Evolutionary conservation across 306 rosid species (phyloP), one percentile per base, ranked within the genome.

Genomic region (Inga laurina): DNA sequence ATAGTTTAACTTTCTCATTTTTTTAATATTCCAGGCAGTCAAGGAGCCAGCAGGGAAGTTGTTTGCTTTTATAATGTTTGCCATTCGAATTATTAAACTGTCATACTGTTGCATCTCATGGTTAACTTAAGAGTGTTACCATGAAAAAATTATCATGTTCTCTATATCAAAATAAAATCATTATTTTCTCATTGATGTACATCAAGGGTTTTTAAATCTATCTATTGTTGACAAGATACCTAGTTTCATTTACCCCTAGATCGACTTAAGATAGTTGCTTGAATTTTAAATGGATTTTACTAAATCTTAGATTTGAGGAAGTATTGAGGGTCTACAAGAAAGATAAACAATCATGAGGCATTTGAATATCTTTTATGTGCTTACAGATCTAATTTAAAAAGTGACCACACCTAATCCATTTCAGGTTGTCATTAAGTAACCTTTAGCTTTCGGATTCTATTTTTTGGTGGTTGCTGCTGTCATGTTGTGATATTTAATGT

Each of bases 331-430:
- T 70, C 82, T 65, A 39, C 81, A n/a, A 56, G 43, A 85, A 82
- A 79, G 70, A 72, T 87, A 73, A 73, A 72, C 74, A 21, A 48
- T 76, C 59, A 44, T 45, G 41, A 54, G 48, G 61, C 59, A 8
- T 67, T 79, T 57, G 69, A 82, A 72, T 24, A 14, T 32, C 37
- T n/a, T 72, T 35, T 54, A 65, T 37, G 75, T 59, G 75, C 80
- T 22, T 74, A 21, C 80, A 52, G 35, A 66, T 46, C 46, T 71
- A 43, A 73, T 72, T 79, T 32, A 37, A 51, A 61, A 73, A 71
- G 75, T 64, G 59, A 72, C 78, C 72, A 70, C 88, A 6, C 90
- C 89, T 57, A 93, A 92, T 87, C 98, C 99, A 81, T 95, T 95
- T 88, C 99, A 95, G 97, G 98, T 95, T 32, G 57, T 83, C 34